Conservation (phyloP, 805 yeast genomes). For the Metschnikowia henanensis region DNA sequence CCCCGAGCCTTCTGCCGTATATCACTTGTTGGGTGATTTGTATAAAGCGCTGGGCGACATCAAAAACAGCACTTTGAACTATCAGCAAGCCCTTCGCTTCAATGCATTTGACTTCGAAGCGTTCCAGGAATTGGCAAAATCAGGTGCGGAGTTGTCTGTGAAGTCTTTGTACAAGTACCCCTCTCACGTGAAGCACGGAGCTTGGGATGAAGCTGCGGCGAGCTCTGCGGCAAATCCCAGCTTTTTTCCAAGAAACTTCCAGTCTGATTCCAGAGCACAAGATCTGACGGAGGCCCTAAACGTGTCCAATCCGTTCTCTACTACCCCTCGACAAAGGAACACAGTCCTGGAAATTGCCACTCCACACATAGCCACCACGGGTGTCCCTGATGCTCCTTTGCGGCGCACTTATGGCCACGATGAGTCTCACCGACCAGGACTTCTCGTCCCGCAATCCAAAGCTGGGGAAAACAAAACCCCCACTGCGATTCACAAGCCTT, state of each 20-base stretch:
- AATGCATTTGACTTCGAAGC: constrained; percentile 91
- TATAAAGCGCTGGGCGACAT: constrained; percentile 57
- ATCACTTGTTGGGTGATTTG: constrained; percentile 68
- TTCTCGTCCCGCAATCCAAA: constrained; percentile 11
- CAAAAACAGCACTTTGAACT: constrained; percentile 64
- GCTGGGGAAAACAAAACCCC: constrained; percentile 16
- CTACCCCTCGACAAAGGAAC: constrained; percentile 29
- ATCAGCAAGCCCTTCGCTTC: constrained; percentile 63
- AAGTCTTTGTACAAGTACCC: constrained; percentile 47
- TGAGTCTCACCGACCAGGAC: constrained; percentile 7
- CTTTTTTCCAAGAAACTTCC: constrained; percentile 9
- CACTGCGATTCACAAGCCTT: constrained; percentile 11
- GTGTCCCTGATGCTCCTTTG: constrained; percentile 40
- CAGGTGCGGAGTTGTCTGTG: constrained; percentile 70
- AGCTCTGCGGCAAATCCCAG: neutral
- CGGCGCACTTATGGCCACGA: constrained; percentile 21
- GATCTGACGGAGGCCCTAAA: constrained; percentile 9
- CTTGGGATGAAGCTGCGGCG: neutral
- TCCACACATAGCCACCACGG: constrained; percentile 21
- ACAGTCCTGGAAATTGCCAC: constrained; percentile 16
- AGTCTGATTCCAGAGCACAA: constrained; percentile 4
- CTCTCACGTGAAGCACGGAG: constrained; percentile 2
- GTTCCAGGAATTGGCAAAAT: constrained; percentile 66
- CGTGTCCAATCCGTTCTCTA: constrained; percentile 25
- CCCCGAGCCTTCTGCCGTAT: constrained; percentile 75